Evolutionary conservation across 1,284 basidiomycete genomes (phyloP).

Genomic region (Sanguinoderma infundibulare): DNA sequence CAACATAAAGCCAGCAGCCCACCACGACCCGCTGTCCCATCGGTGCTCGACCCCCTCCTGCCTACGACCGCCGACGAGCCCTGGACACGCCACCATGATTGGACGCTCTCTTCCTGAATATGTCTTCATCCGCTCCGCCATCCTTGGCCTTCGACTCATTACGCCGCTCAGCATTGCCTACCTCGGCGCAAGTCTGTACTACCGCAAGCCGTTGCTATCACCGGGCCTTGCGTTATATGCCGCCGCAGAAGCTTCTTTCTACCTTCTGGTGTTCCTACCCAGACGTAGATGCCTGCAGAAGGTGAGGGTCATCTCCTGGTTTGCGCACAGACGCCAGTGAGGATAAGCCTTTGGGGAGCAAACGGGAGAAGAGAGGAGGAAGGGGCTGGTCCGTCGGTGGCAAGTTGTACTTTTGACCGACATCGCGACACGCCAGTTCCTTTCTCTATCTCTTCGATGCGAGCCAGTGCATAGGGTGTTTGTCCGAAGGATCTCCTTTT

Average conservation of each 20-base stretch:
- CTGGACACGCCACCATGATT: too few relatives aligned
- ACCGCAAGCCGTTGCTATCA: constrained; percentile 34
- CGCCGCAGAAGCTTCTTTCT: constrained; percentile 52
- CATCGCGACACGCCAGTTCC: too few relatives aligned
- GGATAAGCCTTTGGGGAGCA: too few relatives aligned
- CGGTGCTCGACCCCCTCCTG: too few relatives aligned
- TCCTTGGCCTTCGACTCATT: constrained; percentile 51
- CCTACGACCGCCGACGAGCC: too few relatives aligned
- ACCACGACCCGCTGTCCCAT: background rate
- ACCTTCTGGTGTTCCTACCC: constrained; percentile 52
- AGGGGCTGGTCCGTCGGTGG: too few relatives aligned
- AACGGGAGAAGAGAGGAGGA: too few relatives aligned
- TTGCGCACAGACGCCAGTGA: background rate
- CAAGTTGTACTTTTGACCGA: too few relatives aligned
- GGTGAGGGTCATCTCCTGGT: constrained; percentile 36
- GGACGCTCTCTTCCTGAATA: constrained; percentile 50
- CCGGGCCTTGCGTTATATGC: constrained; percentile 41
- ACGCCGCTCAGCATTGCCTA: constrained; percentile 53
- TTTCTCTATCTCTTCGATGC: too few relatives aligned
- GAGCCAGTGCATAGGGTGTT: too few relatives aligned
- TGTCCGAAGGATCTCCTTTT: too few relatives aligned
- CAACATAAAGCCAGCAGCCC: background rate
- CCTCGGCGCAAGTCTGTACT: constrained; percentile 35
- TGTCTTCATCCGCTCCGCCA: constrained; percentile 53
- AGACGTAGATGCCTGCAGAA: constrained; percentile 50